These are phyloP conservation scores for Psilocybe cubensis DNA, from an alignment of 768 basidiomycete species.

Conservation along the genomic window DNA sequence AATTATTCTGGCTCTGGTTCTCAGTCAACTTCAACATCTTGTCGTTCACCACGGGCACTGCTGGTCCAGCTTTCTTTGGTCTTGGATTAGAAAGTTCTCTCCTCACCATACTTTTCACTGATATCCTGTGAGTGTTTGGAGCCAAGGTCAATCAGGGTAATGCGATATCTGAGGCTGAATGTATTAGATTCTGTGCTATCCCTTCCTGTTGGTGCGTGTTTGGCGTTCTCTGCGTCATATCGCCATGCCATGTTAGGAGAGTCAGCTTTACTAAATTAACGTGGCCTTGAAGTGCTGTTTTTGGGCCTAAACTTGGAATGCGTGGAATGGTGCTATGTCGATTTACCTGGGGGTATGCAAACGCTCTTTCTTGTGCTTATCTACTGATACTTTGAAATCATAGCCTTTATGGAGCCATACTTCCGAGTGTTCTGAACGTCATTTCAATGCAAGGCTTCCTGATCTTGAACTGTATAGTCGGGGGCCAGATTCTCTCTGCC, in stretches of 20 bases:
- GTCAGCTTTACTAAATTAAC: too few relatives aligned
- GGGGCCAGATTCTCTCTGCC: constrained; percentile 66
- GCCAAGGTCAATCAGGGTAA: too few relatives aligned
- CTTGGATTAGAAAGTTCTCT: constrained; percentile 56
- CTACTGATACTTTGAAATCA: not conserved
- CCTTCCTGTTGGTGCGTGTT: constrained; percentile 68
- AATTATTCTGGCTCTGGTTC: constrained; percentile 76
- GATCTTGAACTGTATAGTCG: constrained; percentile 68
- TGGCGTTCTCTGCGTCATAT: not conserved
- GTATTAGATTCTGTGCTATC: constrained; percentile 48
- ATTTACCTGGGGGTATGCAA: constrained; percentile 30
- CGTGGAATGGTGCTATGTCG: constrained; percentile 76
- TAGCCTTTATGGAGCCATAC: constrained; percentile 59
- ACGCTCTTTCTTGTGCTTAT: not conserved
- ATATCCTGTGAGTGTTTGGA: constrained; percentile 43
- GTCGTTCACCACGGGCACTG: constrained; percentile 61
- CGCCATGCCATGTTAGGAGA: too few relatives aligned
- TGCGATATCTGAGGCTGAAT: too few relatives aligned
- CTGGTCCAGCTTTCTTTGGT: constrained; percentile 60
- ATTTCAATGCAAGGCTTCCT: constrained; percentile 66
- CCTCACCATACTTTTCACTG: constrained; percentile 47
- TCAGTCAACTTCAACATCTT: constrained; percentile 71
- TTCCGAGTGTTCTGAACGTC: constrained; percentile 60
- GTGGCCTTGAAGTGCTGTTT: constrained; percentile 60
- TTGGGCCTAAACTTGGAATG: constrained; percentile 79